phyloP scores from a whole-genome alignment of 495 filamentous ascomycete species.

The Xanthoparmelia taractica region DNA sequence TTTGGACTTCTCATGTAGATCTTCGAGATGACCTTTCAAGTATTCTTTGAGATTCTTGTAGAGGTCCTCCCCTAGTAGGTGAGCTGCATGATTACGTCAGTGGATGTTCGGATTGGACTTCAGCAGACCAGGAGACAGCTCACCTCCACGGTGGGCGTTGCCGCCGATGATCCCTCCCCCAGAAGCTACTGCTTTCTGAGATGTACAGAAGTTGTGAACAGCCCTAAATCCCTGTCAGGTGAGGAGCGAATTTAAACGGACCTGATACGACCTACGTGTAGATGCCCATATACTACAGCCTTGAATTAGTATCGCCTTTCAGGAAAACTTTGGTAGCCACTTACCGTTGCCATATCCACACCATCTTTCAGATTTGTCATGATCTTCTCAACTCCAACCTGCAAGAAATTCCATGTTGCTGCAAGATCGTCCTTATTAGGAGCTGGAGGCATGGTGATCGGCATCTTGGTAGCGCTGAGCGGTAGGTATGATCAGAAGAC shows the following conservation, averaged over 20 bases:
- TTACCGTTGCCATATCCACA: conserved; percentile 81
- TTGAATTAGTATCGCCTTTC: conserved; percentile 28
- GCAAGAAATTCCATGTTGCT: conserved; percentile 83
- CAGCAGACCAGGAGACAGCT: conserved; percentile 27
- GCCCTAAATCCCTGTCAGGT: conserved; percentile 49
- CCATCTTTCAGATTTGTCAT: conserved; percentile 88
- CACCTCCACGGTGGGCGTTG: conserved; percentile 72
- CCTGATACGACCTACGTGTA: conserved; percentile 66
- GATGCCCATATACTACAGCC: conserved; percentile 80
- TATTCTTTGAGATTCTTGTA: conserved; percentile 86
- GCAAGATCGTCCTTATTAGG: conserved; percentile 77
- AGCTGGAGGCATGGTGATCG: conserved; percentile 26
- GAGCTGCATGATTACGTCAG: conserved; percentile 48
- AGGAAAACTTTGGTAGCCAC: conserved; percentile 28
- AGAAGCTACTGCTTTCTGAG: conserved; percentile 72
- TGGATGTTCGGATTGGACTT: conserved; percentile 19
- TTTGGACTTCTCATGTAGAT: conserved; percentile 59
- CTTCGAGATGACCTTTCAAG: conserved; percentile 63
- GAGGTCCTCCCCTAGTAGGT: conserved; percentile 90
- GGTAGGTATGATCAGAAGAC: neutral
- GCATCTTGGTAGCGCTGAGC: conserved; percentile 14
- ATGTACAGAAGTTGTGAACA: conserved; percentile 98
- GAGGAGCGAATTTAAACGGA: conserved; percentile 16
- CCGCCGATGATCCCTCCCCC: conserved; percentile 40
- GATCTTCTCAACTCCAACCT: conserved; percentile 78